Base-by-base conservation (phyloP, 2,329 filamentous ascomycete genomes). In the Xylaria hypoxylon region DNA sequence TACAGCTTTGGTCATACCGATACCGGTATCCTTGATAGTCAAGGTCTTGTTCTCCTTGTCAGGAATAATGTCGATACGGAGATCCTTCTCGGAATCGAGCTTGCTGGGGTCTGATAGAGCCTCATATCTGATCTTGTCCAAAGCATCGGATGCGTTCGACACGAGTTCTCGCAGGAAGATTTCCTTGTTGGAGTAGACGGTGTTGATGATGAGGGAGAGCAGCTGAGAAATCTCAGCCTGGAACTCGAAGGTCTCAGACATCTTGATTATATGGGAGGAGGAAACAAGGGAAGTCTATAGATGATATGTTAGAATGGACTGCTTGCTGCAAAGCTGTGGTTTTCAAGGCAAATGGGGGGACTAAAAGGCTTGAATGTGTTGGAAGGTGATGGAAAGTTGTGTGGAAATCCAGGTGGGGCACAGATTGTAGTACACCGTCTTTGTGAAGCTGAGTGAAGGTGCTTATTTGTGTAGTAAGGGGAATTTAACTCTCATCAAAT, bases 161-260 rank as follows among this genome's bases (percentile, higher is more conserved):
- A 99, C 93, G 77, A 99, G 82, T 86, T 99, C 96, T 91, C 96
- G 88, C 78, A 99, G 86, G 91, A 99, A 99, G 82, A 99, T 98
- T 86, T 98, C 96, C 89, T 99, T 99, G 92, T 99, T 99, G 77
- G 94, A 97, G 89, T 98, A 99, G 87, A 99, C 96, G 75, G 96
- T 98, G 92, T 99, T 99, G 90, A 99, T 99, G 86, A 99, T 99
- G 82, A 99, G 92, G 76, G 91, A 94, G 81, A 99, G 92, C 75
- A 99, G 93, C 93, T 99, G 96, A 92, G 95, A 98, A 82, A 99
- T 99, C 92, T 99, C 96, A 92, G 96, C 96, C 92, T 99, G 96
- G 88, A 98, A 99, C 92, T 98, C 95, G 87, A 99, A 99, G 76
- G 94, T 97, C 88, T 98, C 94, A 83, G 93, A 84, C 93, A 97